Evolutionary conservation across 139 green algal genomes (phyloP).

Genomic region (Edaphochlamys debaryana): DNA sequence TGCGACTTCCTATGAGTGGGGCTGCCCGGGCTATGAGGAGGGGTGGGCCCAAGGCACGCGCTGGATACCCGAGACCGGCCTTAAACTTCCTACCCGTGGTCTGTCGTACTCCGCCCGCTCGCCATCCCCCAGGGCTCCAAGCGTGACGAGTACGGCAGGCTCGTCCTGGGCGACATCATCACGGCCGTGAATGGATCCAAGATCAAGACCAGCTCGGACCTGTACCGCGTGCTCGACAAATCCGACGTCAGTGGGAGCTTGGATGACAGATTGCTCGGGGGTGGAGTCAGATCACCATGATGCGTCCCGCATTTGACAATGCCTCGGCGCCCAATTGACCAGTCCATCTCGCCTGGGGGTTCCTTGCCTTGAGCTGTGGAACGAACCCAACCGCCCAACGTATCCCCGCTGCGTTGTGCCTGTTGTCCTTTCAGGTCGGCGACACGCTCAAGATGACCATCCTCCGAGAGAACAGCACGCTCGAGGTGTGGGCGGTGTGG

Average conservation of each 20-base stretch:
- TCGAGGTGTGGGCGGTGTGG: constrained; percentile 61
- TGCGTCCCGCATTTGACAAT: too few relatives aligned
- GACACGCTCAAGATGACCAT: constrained; percentile 68
- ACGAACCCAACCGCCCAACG: not conserved
- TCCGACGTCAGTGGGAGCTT: not conserved
- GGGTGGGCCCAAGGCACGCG: too few relatives aligned
- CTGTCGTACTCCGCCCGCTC: too few relatives aligned
- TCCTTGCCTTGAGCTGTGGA: too few relatives aligned
- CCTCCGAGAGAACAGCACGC: constrained; percentile 57
- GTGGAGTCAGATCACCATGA: not conserved
- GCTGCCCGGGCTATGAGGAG: too few relatives aligned
- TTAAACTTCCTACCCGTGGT: too few relatives aligned
- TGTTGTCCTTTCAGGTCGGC: constrained; percentile 58
- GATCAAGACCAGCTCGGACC: constrained; percentile 69
- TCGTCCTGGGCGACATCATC: constrained; percentile 91
- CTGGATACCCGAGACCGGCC: too few relatives aligned
- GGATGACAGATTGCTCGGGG: not conserved
- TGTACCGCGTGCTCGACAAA: constrained; percentile 86
- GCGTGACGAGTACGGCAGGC: constrained; percentile 77
- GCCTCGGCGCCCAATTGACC: not conserved
- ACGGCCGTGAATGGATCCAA: constrained; percentile 41
- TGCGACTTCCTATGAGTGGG: too few relatives aligned
- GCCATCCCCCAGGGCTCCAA: constrained; percentile 62
- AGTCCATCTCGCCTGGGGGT: not conserved
- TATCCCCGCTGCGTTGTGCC: too few relatives aligned